phyloP scores from a whole-genome alignment of 73 alveolate genomes.

The Breviolum minutum region DNA sequence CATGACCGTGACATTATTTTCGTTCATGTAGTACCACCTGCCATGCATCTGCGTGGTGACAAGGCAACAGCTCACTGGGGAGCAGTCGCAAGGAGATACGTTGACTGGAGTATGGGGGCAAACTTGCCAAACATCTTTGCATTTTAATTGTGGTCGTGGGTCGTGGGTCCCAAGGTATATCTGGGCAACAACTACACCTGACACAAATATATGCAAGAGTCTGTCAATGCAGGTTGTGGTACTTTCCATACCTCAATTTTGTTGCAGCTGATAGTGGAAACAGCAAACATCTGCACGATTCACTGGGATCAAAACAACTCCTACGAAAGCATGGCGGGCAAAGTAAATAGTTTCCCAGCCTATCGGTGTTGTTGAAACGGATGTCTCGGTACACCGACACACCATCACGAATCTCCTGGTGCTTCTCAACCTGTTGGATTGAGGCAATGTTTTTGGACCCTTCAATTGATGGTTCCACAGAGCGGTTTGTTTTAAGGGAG shows the following conservation, averaged over 20 bases:
- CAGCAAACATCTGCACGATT: neutral
- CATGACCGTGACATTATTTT: slow-evolving; percentile 44
- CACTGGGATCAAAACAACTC: too few species aligned
- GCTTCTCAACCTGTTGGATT: neutral
- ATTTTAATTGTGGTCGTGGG: too few species aligned
- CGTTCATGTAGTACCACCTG: slow-evolving; percentile 87
- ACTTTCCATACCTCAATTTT: too few species aligned
- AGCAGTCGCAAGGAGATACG: too few species aligned
- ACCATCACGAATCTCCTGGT: slow-evolving; percentile 48
- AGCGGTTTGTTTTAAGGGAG: too few species aligned
- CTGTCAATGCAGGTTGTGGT: neutral
- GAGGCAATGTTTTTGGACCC: too few species aligned
- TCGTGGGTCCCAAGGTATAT: too few species aligned
- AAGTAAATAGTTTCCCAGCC: neutral
- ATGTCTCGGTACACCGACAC: slow-evolving; percentile 66
- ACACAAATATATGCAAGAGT: neutral
- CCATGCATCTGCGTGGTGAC: neutral
- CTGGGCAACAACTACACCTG: too few species aligned
- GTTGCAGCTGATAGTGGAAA: neutral
- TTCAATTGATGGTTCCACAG: too few species aligned
- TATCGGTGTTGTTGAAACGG: slow-evolving; percentile 45
- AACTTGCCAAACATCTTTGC: too few species aligned
- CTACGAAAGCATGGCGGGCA: neutral
- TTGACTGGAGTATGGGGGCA: too few species aligned
- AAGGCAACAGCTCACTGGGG: neutral